Evolutionary conservation across 345 rosid species (phyloP), one percentile per base, ranked within the genome.

Genomic region (Murraya paniculata): DNA sequence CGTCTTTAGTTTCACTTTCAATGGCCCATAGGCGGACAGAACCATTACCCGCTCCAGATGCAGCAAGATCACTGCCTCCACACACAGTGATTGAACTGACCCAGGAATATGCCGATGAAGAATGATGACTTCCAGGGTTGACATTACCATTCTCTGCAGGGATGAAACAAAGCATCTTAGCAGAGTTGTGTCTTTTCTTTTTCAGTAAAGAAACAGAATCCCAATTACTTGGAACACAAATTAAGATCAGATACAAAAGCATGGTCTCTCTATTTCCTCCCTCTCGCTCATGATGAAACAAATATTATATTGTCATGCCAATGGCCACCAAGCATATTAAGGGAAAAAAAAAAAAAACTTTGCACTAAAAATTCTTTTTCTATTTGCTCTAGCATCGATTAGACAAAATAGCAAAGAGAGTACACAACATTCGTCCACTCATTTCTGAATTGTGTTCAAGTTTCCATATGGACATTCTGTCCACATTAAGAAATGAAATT

Each of bases 11-110:
- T 80, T 84, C 89, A 77, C 83, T 88, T 78, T 87, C 94, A 55
- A 90, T 74, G 76, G 89, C 87, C 98, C 95, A 93, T 77, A 94
- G 78, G 69, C 86, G 89, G 59, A 97, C 91, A 77, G 45, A 87
- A 62, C 96, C 98, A 84, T 89, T 90, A 80, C 98, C 99, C 79
- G 98, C 98, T 78, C 99, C 98, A 66, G 99, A 94, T 74, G 95
- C 98, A 14, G 89, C 97, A 84, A 97, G 93, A 86, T 97, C 98
- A 79, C 97, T 91, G 77, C 95, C 94, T 85, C 96, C 89, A 81
- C 96, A 91, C 33, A 85, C 87, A 79, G 89, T 68, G 13, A 94
- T 87, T 64, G 98, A 92, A 80, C 89, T 88, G 38, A 93, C 98
- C 99, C 99, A 97, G 69, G 98, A 93, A 86, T 74, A 80, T 36